Evolutionary conservation across 2,329 filamentous ascomycete genomes (phyloP).

Genomic region (Cladosporium sp.): DNA sequence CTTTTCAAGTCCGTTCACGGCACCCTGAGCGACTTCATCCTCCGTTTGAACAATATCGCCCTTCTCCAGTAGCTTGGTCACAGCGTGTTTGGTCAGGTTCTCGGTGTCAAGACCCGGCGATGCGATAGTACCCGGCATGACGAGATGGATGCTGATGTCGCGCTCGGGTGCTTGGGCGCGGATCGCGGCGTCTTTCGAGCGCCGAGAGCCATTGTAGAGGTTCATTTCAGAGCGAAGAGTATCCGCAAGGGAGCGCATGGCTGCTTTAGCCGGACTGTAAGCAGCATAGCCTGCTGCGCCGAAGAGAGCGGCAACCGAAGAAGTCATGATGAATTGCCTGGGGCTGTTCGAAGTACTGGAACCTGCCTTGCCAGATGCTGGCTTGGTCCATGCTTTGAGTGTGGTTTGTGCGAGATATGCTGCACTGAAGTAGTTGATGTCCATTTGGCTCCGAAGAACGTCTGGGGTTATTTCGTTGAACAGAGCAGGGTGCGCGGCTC

Average conservation of each 20-base stretch:
- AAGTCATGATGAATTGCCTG: constrained; percentile 84
- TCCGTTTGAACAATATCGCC: constrained; percentile 76
- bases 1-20: constrained; percentile 71
- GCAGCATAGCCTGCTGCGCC: constrained; percentile 76
- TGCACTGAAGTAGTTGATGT: constrained; percentile 84
- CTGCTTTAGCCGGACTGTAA: constrained; percentile 81
- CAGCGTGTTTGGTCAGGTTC: constrained; percentile 70
- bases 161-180: constrained; percentile 45
- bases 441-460: constrained; percentile 73
- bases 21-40: constrained; percentile 66
- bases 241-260: constrained; percentile 78
- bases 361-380: constrained; percentile 24
- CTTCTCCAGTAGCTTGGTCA: constrained; percentile 76
- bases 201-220: constrained; percentile 69
- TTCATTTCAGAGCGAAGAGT: constrained; percentile 77
- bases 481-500: constrained; percentile 67
- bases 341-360: constrained; percentile 26
- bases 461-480: constrained; percentile 70
- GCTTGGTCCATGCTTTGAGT: constrained; percentile 67
- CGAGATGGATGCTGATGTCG: constrained; percentile 72
- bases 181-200: constrained; percentile 16
- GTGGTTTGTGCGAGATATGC: constrained; percentile 82
- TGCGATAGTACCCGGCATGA: constrained; percentile 80
- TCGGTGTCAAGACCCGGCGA: constrained; percentile 72
- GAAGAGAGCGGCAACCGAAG: constrained; percentile 70